Evolutionary conservation across 2,329 filamentous ascomycete species (phyloP).

Genomic region (Apiospora rasikravindrae): DNA sequence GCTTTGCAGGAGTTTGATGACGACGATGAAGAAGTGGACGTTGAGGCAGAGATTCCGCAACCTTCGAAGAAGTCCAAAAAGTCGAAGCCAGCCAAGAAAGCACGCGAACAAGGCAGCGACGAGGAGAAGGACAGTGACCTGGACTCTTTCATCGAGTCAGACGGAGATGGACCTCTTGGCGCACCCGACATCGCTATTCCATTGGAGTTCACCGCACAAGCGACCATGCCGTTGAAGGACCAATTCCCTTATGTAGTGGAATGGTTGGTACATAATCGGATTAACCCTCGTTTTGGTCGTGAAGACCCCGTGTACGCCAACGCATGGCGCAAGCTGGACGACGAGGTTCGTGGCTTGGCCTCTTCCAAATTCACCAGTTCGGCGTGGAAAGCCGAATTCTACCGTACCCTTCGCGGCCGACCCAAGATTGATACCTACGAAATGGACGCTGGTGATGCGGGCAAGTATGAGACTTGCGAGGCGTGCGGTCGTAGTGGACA

Average conservation of each 20-base stretch:
- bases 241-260: constrained; percentile 77
- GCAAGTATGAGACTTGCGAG: constrained; percentile 60
- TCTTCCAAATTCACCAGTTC: constrained; percentile 75
- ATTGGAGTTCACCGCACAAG: constrained; percentile 69
- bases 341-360: constrained; percentile 71
- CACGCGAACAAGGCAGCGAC: constrained; percentile 27
- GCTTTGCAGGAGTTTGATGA: constrained; percentile 40
- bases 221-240: constrained; percentile 70
- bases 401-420: constrained; percentile 66
- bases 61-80: constrained; percentile 20
- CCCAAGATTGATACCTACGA: constrained; percentile 62
- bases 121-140: constrained; percentile 40
- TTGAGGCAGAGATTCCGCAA: constrained; percentile 36
- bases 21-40: constrained; percentile 40
- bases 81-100: constrained; percentile 23
- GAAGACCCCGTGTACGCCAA: constrained; percentile 68
- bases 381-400: constrained; percentile 72
- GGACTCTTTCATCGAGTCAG: constrained; percentile 70
- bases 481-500: constrained; percentile 75
- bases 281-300: constrained; percentile 71
- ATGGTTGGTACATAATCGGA: constrained; percentile 81
- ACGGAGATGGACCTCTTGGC: constrained; percentile 62
- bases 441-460: constrained; percentile 45
- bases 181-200: constrained; percentile 65
- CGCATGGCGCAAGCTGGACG: constrained; percentile 73